Conservation (phyloP, 305 asterid genomes). For the Solanum chacoense region DNA sequence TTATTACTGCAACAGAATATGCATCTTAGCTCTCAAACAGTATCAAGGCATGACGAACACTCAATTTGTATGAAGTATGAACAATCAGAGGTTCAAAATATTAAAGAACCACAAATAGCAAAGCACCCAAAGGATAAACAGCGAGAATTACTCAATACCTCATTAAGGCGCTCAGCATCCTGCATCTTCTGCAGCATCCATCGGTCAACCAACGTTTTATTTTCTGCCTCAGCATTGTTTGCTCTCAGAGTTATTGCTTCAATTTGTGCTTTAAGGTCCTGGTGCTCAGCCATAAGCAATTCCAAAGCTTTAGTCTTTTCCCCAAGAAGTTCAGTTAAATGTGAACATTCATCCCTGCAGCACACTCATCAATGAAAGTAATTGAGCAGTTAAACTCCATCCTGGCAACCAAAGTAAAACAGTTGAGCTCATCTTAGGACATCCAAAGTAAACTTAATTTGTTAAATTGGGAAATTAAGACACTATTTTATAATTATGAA, state of each 20-base stretch:
- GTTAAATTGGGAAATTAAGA: not conserved
- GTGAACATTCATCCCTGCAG: slow-evolving; percentile 76
- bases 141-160: slow-evolving; percentile 31
- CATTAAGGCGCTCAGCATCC: slow-evolving; percentile 86
- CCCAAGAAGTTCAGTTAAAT: slow-evolving; percentile 41
- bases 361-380: not conserved
- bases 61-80: not conserved
- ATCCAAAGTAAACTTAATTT: not conserved
- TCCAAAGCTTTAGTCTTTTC: slow-evolving; percentile 83
- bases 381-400: not conserved
- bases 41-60: not conserved
- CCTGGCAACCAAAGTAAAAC: not conserved
- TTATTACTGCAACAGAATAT: not conserved
- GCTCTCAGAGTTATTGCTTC: slow-evolving; percentile 56
- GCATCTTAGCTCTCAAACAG: not conserved
- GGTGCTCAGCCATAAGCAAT: slow-evolving; percentile 65
- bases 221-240: slow-evolving; percentile 63
- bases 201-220: slow-evolving; percentile 75
- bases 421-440: not conserved
- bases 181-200: slow-evolving; percentile 90
- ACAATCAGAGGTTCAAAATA: not conserved
- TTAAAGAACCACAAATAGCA: not conserved
- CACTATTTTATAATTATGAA: not conserved
- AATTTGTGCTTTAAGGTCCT: slow-evolving; percentile 51
- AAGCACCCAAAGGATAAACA: not conserved